A percentile compares a stretch with the other conserved stretches of the same genome.
Evolutionary conservation across 345 rosid genomes (phyloP).

Genomic region (Pugionium dolabratum): DNA sequence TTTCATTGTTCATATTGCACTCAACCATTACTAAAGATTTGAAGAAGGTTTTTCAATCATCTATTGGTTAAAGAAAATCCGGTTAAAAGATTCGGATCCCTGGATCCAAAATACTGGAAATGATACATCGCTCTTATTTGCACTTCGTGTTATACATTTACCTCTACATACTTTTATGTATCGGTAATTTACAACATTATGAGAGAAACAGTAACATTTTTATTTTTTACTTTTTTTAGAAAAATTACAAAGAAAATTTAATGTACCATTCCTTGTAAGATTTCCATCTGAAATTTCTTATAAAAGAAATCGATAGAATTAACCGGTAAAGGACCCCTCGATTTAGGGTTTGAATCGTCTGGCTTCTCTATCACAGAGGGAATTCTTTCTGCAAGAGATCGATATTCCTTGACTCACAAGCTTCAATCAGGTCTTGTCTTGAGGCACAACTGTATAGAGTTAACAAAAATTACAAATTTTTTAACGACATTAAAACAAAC

Average conservation of each 20-base stretch:
- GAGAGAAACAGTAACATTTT: not conserved
- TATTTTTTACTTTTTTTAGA: constrained; percentile 6
- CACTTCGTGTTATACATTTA: constrained; percentile 15
- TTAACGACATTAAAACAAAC: not conserved
- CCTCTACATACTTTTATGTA: constrained; percentile 18
- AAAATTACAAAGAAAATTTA: constrained; percentile 6
- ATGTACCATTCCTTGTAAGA: not conserved
- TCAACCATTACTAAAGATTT: too few species aligned
- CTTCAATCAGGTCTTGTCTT: constrained; percentile 79
- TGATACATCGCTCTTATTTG: not conserved
- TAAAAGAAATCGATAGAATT: not conserved
- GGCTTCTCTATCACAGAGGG: constrained; percentile 56
- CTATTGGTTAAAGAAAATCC: not conserved
- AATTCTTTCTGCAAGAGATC: constrained; percentile 86
- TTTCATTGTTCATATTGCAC: too few species aligned
- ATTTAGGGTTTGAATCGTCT: constrained; percentile 5
- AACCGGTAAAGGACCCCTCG: constrained; percentile 12
- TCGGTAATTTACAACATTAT: constrained; percentile 20
- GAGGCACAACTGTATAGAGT: constrained; percentile 68
- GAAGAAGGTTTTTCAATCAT: too few species aligned
- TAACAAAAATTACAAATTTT: not conserved
- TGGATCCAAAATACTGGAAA: not conserved
- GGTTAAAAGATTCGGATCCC: not conserved
- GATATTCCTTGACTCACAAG: constrained; percentile 92
- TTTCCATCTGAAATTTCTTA: constrained; percentile 20